Base-by-base conservation (phyloP, 2,329 filamentous ascomycete genomes). In the Cladorrhinum sp. region DNA sequence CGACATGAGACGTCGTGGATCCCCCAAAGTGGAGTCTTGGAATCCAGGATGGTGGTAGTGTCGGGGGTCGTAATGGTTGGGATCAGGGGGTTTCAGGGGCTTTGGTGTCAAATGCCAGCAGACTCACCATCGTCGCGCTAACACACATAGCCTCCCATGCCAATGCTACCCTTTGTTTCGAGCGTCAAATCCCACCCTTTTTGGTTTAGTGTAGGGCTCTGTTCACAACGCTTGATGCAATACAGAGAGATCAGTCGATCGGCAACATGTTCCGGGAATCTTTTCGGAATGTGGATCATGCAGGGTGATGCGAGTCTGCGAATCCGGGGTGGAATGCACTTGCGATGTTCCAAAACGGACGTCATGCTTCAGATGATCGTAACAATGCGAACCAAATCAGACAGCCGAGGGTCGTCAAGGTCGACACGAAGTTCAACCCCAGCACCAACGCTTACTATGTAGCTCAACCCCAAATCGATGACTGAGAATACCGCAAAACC, bases 41-140 rank as follows among this genome's bases (percentile, higher is more conserved):
- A 24, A 54, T 22, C 51, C 51, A 13, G 20, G 51, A 54, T 38
- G 51, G 51, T 54, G 20, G 51, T 54, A 52, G 50, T 29, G 29
- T 20, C 36, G 22, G 29, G 29, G 23, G 51, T 36, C 27, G 20
- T 36, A 25, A 22, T 32, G 27, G 16, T 36, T 53, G 20, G 27
- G n/a, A 32, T 10, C 36, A 41, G n/a, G 41, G 41, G 22, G 10
- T 27, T 54, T 32, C 51, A 54, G 51, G 51, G 50, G 51, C n/a
- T 13, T 38, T n/a, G n/a, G 51, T 54, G 32, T 41, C 51, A 54
- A 54, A 27, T 36, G 12, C 25, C 25, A 52, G 32, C 18, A 38
- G 41, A 23, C 29, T 54, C 51, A 54, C 51, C 51, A 38, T 18
- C 36, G 51, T 54, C 51, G 18, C 51, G 23, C 25, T 54, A 22